Base-by-base conservation (phyloP, 73 alveolate species). In the Stentor roeselii region DNA sequence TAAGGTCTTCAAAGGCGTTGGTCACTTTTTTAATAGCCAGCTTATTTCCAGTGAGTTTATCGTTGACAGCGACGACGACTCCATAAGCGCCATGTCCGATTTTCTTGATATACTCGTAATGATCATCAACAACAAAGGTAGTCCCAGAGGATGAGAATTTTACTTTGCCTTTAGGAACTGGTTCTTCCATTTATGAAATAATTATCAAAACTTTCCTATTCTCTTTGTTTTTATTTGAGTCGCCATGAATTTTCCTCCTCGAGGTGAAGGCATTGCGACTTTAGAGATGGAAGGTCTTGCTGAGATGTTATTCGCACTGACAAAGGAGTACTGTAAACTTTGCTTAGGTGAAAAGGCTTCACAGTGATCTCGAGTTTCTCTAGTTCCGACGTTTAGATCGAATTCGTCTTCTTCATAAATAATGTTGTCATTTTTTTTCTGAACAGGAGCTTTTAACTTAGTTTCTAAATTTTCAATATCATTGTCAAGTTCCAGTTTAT, bases 31-130 rank as follows among this genome's bases (percentile, higher is more conserved):
- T 92, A 38, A 92, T 89, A 36, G 97, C 97, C 84, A 90, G 88
- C 74, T 89, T 86, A 86, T 90, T 59, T 3, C 77, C 75, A 35
- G 74, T 78, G 84, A 90, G 77, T 41, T 90, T 89, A 61, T 89
- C 92, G 6, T 37, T 42, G 41, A 90, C 91, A 34, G 95, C 86
- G 41, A 88, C 76, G 60, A 89, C 95, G 4, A 89, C 95, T 15
- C 95, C 95, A 75, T 89, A 89, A 3, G 95, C 95, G 27, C 95
- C 95, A 42, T 86, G 86, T 15, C 95, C 95, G 40, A 89, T 83
- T 59, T 87, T 76, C 39, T 89, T 89, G 3, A 89, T 87, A 36
- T 82, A 89, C 76, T 89, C 83, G 39, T 89, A 89, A 61, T 89
- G 50, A 42, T 78, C 92, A 50, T 89, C 90, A 6, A 88, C 93